Conservation (phyloP, 2,329 filamentous ascomycete genomes). For the Epichloe aotearoae region DNA sequence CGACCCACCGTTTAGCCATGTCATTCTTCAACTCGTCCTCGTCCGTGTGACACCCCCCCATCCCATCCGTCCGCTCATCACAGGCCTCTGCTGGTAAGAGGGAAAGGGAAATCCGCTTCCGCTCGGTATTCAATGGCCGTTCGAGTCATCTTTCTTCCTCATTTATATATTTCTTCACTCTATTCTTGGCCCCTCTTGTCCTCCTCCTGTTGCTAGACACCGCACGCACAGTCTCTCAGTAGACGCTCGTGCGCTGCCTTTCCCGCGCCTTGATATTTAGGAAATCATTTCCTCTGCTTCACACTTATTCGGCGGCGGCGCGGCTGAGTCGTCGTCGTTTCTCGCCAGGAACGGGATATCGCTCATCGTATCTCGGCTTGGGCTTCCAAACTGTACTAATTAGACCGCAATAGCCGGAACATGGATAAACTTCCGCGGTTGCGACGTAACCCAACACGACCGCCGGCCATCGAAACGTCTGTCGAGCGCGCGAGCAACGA, state of each 20-base stretch:
- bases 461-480: constrained; percentile 28
- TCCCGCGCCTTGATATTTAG: too few species aligned
- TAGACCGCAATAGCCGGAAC: background rate
- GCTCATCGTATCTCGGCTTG: too few species aligned
- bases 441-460: constrained; percentile 28
- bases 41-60: background rate
- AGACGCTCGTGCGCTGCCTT: too few species aligned
- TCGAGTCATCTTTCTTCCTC: background rate
- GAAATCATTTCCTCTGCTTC: too few species aligned
- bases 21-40: too few species aligned
- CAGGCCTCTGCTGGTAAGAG: constrained; percentile 5
- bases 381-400: background rate
- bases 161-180: background rate
- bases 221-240: background rate
- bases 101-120: background rate
- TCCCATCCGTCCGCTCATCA: background rate
- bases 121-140: background rate
- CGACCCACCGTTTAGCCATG: background rate
- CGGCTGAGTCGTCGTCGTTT: too few species aligned
- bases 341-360: too few species aligned
- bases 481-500: constrained; percentile 21
- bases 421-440: constrained; percentile 32
- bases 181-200: background rate
- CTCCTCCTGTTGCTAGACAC: background rate
- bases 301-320: too few species aligned